Evolutionary conservation across 2,329 filamentous ascomycete genomes (phyloP).

Genomic region (Penicillium sp.): DNA sequence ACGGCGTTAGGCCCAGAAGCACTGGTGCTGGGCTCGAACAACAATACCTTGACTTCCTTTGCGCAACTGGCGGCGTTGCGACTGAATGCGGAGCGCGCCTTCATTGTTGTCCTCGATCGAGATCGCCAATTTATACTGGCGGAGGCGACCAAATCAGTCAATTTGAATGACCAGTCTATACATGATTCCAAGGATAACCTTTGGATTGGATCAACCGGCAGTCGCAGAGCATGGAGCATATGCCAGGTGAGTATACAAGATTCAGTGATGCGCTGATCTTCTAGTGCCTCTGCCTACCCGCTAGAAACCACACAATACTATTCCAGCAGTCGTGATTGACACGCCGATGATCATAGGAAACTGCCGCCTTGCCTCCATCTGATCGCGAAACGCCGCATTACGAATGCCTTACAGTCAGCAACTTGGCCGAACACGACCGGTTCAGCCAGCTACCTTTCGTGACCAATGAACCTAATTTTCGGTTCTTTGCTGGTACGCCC

Average conservation of each 20-base stretch:
- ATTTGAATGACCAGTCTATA: slow-evolving; percentile 36
- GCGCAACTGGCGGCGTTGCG: slow-evolving; percentile 39
- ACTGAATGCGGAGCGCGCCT: slow-evolving; percentile 38
- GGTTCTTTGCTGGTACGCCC: slow-evolving; percentile 62
- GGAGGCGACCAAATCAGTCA: slow-evolving; percentile 50
- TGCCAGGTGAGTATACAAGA: slow-evolving; percentile 34
- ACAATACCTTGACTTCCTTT: slow-evolving; percentile 39
- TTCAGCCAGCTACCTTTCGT: slow-evolving; percentile 43
- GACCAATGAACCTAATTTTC: slow-evolving; percentile 34
- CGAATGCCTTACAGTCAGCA: slow-evolving; percentile 39
- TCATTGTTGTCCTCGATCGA: slow-evolving; percentile 50
- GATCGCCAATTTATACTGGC: slow-evolving; percentile 53
- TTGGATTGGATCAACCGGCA: slow-evolving; percentile 37
- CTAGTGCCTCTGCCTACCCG: not conserved
- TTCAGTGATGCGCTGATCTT: not conserved
- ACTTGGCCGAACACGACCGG: slow-evolving; percentile 41
- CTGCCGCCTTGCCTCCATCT: slow-evolving; percentile 34
- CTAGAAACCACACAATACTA: not conserved
- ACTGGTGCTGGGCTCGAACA: slow-evolving; percentile 33
- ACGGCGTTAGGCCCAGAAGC: slow-evolving; percentile 24
- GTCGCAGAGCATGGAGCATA: slow-evolving; percentile 35
- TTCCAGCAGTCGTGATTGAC: not conserved
- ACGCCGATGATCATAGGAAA: slow-evolving; percentile 29
- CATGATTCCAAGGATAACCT: slow-evolving; percentile 34
- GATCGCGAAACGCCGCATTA: slow-evolving; percentile 25